phyloP scores from a whole-genome alignment of 2,329 filamentous ascomycete genomes.

The Ascochyta clinopodiicola region DNA sequence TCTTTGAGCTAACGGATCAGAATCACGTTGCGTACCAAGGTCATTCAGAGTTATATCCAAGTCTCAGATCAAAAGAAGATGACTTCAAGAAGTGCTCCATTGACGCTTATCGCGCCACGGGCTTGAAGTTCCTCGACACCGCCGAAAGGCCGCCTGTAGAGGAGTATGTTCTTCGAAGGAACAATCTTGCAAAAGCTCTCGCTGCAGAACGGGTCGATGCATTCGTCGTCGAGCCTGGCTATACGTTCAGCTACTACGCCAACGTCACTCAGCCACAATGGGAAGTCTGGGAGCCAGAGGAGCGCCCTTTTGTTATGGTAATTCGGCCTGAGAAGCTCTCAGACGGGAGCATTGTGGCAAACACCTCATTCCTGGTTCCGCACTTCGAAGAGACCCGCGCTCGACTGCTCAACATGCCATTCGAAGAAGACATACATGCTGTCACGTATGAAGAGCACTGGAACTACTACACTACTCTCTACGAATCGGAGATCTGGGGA shows the following conservation, averaged over 20 bases:
- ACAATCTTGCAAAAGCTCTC: slow-evolving; percentile 65
- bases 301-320: slow-evolving; percentile 68
- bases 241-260: slow-evolving; percentile 69
- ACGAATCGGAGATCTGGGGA: slow-evolving; percentile 48
- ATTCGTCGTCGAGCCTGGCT: slow-evolving; percentile 69
- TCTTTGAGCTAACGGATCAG: background rate
- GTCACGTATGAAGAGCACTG: slow-evolving; percentile 70
- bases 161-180: slow-evolving; percentile 63
- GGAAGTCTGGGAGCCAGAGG: slow-evolving; percentile 71
- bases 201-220: slow-evolving; percentile 60
- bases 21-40: slow-evolving; percentile 1
- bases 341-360: slow-evolving; percentile 56
- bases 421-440: slow-evolving; percentile 58
- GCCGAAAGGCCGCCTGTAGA: slow-evolving; percentile 56
- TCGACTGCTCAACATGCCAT: slow-evolving; percentile 65
- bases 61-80: slow-evolving; percentile 12
- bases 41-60: background rate
- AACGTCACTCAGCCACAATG: slow-evolving; percentile 67
- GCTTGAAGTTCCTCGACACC: slow-evolving; percentile 59
- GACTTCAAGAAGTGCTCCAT: slow-evolving; percentile 60
- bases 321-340: slow-evolving; percentile 56
- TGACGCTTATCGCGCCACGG: slow-evolving; percentile 55
- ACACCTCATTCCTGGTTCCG: slow-evolving; percentile 65
- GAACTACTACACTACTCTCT: slow-evolving; percentile 66
- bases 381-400: slow-evolving; percentile 67